Percentiles rank a stretch among this genome's conserved stretches.
phyloP scores from a whole-genome alignment of 2,329 filamentous ascomycete genomes.

The Emericellopsis cladophorae region DNA sequence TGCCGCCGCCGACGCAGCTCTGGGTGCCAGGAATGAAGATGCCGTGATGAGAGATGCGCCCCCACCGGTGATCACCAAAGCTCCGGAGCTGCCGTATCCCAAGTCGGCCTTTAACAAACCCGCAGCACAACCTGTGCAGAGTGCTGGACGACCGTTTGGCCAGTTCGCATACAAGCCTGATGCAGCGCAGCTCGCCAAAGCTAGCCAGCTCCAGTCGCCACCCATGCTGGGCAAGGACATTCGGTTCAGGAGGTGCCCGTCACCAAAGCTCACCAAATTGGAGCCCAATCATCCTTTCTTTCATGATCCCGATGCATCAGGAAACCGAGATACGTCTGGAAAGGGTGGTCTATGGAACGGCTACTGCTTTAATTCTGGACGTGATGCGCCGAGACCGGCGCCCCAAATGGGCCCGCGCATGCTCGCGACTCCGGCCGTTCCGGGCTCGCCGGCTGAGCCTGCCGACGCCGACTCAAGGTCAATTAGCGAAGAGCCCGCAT shows the following conservation, averaged over 20 bases:
- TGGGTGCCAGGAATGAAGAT: not conserved
- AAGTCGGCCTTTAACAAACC: not conserved
- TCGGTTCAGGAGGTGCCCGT: constrained; percentile 67
- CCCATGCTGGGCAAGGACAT: constrained; percentile 84
- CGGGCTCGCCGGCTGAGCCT: constrained; percentile 26
- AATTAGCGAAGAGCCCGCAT: constrained; percentile 26
- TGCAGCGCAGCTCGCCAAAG: constrained; percentile 15
- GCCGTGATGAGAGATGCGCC: not conserved
- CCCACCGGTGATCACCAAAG: not conserved
- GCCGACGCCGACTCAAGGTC: constrained; percentile 24
- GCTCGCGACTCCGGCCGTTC: constrained; percentile 35
- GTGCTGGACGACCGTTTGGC: constrained; percentile 31
- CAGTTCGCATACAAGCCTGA: constrained; percentile 23
- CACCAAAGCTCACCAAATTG: constrained; percentile 73
- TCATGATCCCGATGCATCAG: constrained; percentile 31
- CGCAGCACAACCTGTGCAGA: not conserved
- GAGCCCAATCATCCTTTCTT: constrained; percentile 60
- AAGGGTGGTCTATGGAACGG: constrained; percentile 65
- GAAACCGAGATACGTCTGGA: constrained; percentile 41
- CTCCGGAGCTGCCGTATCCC: constrained; percentile 1
- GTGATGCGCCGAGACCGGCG: not conserved
- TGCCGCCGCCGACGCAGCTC: not conserved
- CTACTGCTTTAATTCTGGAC: constrained; percentile 37
- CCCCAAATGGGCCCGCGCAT: constrained; percentile 21
- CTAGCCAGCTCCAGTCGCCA: constrained; percentile 48